Evolutionary conservation across 352 stramenopile genomes (phyloP).

Genomic region (Globisporangium mamillatum): DNA sequence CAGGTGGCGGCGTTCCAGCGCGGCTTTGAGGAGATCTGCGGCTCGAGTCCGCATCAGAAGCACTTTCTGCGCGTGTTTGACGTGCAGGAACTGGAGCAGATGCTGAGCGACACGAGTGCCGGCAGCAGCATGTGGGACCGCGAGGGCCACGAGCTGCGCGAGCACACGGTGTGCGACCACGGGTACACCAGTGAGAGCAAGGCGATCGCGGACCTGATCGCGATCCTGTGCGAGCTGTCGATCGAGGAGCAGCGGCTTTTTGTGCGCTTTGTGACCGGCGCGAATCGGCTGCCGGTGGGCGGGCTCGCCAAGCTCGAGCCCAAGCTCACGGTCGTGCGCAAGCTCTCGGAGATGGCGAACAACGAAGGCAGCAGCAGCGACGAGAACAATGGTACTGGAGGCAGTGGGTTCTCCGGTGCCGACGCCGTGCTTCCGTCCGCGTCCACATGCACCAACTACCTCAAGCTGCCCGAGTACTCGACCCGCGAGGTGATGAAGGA

Average conservation of each 20-base stretch:
- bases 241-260: constrained; percentile 77
- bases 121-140: constrained; percentile 67
- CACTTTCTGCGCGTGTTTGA: constrained; percentile 59
- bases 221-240: constrained; percentile 72
- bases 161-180: constrained; percentile 84
- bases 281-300: constrained; percentile 81
- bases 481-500: constrained; percentile 65
- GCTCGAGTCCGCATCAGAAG: constrained; percentile 20
- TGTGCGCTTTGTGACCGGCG: constrained; percentile 89
- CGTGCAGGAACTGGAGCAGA: constrained; percentile 56
- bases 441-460: constrained; percentile 89
- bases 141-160: constrained; percentile 57
- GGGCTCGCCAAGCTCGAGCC: constrained; percentile 78
- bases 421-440: constrained; percentile 78
- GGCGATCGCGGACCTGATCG: constrained; percentile 68
- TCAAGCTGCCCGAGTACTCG: constrained; percentile 91
- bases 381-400: neutral
- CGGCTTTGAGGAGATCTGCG: constrained; percentile 70
- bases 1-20: constrained; percentile 66
- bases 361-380: constrained; percentile 15
- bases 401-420: constrained; percentile 6
- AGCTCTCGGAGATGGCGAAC: constrained; percentile 36
- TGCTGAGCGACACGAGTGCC: constrained; percentile 49
- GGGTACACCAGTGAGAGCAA: constrained; percentile 68
- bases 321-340: constrained; percentile 88